Conservation (phyloP, 2,329 filamentous ascomycete genomes). For the Fonsecaea nubica region DNA sequence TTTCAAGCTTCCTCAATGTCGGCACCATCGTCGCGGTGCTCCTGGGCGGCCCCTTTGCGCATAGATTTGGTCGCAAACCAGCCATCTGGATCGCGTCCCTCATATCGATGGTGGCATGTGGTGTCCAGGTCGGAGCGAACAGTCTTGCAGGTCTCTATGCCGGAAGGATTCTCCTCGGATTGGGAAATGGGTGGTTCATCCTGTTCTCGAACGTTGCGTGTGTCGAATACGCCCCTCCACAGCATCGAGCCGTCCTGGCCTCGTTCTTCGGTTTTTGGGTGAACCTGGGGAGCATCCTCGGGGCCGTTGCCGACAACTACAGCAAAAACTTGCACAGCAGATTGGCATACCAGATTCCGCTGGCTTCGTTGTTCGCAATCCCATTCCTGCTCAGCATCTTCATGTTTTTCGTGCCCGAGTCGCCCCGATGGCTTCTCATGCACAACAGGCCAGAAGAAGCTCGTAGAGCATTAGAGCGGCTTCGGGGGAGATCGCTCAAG, state of each 20-base stretch:
- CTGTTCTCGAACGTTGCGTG: slow-evolving; percentile 44
- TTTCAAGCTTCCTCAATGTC: slow-evolving; percentile 59
- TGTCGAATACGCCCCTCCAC: slow-evolving; percentile 44
- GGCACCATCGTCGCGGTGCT: slow-evolving; percentile 59
- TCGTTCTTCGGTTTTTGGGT: slow-evolving; percentile 59
- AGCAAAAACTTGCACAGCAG: slow-evolving; percentile 49
- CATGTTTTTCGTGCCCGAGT: slow-evolving; percentile 57
- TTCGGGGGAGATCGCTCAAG: slow-evolving; percentile 28
- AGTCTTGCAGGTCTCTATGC: slow-evolving; percentile 53
- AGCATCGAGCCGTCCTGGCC: slow-evolving; percentile 57
- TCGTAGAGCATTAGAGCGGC: slow-evolving; percentile 18
- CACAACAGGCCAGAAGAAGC: slow-evolving; percentile 33
- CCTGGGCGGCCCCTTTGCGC: slow-evolving; percentile 55
- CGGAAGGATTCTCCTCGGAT: slow-evolving; percentile 54
- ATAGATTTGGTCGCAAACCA: slow-evolving; percentile 55
- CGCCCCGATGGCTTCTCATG: slow-evolving; percentile 46
- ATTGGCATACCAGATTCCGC: slow-evolving; percentile 56
- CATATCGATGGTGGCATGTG: slow-evolving; percentile 53
- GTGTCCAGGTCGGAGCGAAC: slow-evolving; percentile 54
- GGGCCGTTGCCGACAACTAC: slow-evolving; percentile 53
- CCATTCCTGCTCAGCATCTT: slow-evolving; percentile 55
- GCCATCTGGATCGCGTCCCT: slow-evolving; percentile 58
- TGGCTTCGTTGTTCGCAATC: slow-evolving; percentile 56
- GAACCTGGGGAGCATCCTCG: slow-evolving; percentile 57
- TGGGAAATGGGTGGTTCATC: slow-evolving; percentile 55